phyloP scores from a whole-genome alignment of 192 early-diverging fungal genomes.

The Backusella parvicylindrica region DNA sequence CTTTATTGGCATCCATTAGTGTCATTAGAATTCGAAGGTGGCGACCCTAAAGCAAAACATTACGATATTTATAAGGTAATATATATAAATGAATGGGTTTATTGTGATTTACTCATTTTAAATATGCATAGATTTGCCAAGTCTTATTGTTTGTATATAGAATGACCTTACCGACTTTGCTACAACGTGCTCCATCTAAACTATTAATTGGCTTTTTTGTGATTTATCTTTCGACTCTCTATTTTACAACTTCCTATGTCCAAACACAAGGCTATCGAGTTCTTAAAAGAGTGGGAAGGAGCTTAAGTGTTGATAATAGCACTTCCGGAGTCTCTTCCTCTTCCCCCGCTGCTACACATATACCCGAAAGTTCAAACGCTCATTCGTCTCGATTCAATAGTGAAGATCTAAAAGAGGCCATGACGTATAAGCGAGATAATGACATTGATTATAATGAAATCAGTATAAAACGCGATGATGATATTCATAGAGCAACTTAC shows the following conservation, averaged over 20 bases:
- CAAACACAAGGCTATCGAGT: background rate
- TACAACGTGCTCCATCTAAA: background rate
- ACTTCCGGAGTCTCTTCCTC: too few relatives aligned
- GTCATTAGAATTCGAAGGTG: background rate
- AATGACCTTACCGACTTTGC: background rate
- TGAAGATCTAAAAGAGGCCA: background rate
- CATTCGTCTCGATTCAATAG: background rate
- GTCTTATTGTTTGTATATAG: background rate
- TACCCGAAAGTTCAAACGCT: background rate
- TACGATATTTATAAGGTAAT: background rate
- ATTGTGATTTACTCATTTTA: background rate
- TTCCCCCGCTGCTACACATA: background rate
- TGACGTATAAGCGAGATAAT: background rate
- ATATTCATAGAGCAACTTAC: background rate
- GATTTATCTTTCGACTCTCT: background rate
- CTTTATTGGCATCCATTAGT: background rate
- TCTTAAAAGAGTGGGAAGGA: background rate
- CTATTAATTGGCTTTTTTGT: background rate
- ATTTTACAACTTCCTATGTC: background rate
- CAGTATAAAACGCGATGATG: background rate
- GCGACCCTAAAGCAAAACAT: background rate
- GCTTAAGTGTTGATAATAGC: background rate
- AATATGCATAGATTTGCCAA: background rate
- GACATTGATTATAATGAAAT: background rate
- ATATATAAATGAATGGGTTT: background rate